These are phyloP conservation scores for Polytrichum commune DNA, from an alignment of 225 moss, liverwort and hornwort species.

Conservation along the genomic window DNA sequence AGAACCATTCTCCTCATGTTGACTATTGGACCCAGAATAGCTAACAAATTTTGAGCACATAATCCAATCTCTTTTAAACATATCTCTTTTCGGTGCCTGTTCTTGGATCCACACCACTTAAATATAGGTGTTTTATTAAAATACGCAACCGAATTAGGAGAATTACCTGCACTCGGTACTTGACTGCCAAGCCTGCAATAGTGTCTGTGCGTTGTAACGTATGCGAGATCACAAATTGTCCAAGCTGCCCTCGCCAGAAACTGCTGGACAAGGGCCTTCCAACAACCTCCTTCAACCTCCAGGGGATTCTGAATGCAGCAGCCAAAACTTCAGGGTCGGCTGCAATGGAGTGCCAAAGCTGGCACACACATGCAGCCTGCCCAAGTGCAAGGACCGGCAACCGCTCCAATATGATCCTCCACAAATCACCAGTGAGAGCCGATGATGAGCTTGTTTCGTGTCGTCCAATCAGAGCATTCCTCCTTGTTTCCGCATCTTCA, in stretches of 20 bases:
- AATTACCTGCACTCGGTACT: constrained; percentile 56
- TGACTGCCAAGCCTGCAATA: constrained; percentile 53
- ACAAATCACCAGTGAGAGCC: constrained; percentile 49
- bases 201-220: constrained; percentile 56
- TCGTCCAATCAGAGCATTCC: constrained; percentile 10
- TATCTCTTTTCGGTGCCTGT: no score
- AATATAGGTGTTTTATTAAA: no score
- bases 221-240: constrained; percentile 59
- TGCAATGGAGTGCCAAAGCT: constrained; percentile 60
- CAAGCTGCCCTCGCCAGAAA: constrained; percentile 64
- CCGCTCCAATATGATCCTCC: constrained; percentile 55
- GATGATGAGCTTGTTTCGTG: constrained; percentile 15
- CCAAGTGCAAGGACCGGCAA: constrained; percentile 46
- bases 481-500: constrained; percentile 15
- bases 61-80: no score
- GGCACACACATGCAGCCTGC: constrained; percentile 63
- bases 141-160: no score
- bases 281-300: constrained; percentile 52
- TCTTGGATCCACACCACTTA: no score
- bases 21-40: no score
- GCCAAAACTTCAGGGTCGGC: constrained; percentile 54
- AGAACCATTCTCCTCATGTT: no score
- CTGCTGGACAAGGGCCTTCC: constrained; percentile 46
- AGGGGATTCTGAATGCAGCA: constrained; percentile 51
- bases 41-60: no score